These are phyloP conservation scores for Aspergillus fumigatiaffinis DNA, from an alignment of 2,329 filamentous ascomycete genomes.

Conservation along the genomic window DNA sequence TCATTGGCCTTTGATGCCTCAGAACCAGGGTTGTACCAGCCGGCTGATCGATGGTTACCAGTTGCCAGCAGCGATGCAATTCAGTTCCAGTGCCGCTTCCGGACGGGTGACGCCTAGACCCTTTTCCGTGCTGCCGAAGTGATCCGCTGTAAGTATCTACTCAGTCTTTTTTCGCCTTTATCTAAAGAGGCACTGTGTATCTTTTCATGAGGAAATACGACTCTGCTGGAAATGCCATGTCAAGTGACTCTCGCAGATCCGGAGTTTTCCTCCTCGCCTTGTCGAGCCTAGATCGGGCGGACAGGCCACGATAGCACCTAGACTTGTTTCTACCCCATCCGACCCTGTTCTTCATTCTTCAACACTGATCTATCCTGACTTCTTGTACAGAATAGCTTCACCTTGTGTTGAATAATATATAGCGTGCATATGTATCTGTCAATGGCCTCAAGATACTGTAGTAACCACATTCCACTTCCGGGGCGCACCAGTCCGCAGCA, in stretches of 20 bases:
- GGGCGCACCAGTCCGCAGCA: neutral
- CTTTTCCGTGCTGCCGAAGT: constrained; percentile 16
- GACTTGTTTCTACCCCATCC: too few species aligned
- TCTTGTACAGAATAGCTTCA: too few species aligned
- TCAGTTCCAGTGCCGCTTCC: constrained; percentile 16
- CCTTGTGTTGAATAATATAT: neutral
- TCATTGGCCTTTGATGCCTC: neutral
- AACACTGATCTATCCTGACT: neutral
- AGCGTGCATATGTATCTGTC: neutral
- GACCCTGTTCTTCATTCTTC: neutral
- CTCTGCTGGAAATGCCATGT: neutral
- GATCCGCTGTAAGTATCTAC: constrained; percentile 8
- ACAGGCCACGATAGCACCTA: neutral
- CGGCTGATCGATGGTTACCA: neutral
- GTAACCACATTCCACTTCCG: neutral
- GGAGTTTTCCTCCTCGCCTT: constrained; percentile 2
- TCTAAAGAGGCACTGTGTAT: neutral
- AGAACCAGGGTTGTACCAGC: neutral
- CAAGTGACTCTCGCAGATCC: neutral
- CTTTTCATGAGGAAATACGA: neutral
- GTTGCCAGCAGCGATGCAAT: constrained; percentile 1
- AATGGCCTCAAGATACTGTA: neutral
- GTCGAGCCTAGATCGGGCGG: neutral
- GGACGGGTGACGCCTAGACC: constrained; percentile 18
- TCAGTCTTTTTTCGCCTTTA: neutral